These are phyloP conservation scores for Pholiota microspora DNA, from an alignment of 768 basidiomycete genomes.

Conservation along the genomic window DNA sequence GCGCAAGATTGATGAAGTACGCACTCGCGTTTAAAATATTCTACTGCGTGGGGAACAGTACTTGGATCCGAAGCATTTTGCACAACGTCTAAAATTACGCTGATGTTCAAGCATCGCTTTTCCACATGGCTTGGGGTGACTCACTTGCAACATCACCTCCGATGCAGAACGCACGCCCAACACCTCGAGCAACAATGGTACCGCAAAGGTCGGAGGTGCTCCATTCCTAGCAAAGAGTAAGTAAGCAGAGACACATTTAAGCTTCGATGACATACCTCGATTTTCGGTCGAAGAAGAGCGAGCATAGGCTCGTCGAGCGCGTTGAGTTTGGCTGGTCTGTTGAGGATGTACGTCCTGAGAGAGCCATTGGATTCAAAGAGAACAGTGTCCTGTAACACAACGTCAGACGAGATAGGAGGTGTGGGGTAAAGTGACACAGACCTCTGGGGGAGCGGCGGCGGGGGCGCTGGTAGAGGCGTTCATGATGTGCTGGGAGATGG, in stretches of 20 bases:
- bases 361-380: slow-evolving; percentile 66
- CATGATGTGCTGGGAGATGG: slow-evolving; percentile 49
- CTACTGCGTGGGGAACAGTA: slow-evolving; percentile 64
- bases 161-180: slow-evolving; percentile 82
- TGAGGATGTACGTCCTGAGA: slow-evolving; percentile 72
- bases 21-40: slow-evolving; percentile 90
- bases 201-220: slow-evolving; percentile 65
- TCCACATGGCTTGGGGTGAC: slow-evolving; percentile 25
- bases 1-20: slow-evolving; percentile 26
- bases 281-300: slow-evolving; percentile 60
- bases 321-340: slow-evolving; percentile 79
- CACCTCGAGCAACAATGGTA: slow-evolving; percentile 70
- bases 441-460: slow-evolving; percentile 28
- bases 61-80: slow-evolving; percentile 43
- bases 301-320: slow-evolving; percentile 83
- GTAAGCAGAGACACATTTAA: slow-evolving; percentile 6
- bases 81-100: slow-evolving; percentile 48
- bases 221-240: slow-evolving; percentile 59
- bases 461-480: slow-evolving; percentile 31
- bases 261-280: slow-evolving; percentile 53
- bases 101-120: slow-evolving; percentile 1
- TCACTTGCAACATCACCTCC: slow-evolving; percentile 92
- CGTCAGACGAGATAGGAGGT: slow-evolving; percentile 7
- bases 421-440: slow-evolving; percentile 21
- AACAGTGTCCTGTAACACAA: slow-evolving; percentile 43